Base-by-base conservation (phyloP, 176 grass and related monocot species). In the Areca catechu region DNA sequence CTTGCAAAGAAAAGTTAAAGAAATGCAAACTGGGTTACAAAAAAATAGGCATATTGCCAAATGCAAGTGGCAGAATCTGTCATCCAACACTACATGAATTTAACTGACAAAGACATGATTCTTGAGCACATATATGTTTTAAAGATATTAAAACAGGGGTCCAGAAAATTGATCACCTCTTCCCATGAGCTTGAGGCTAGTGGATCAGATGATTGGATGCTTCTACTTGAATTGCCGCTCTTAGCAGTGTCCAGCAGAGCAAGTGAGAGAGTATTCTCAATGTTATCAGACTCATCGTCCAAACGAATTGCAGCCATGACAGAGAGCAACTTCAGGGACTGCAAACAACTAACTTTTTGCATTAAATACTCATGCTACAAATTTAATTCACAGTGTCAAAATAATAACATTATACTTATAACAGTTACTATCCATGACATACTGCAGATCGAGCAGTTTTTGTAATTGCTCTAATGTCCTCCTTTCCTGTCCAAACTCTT, bases 261-360 rank as follows among this genome's bases (percentile, higher is more conserved):
- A 85, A 80, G 62, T 52, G 87, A 80, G 24, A 98, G 81, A 6
- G 81, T 93, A 15, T 73, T 82, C 48, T 92, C 83, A 77, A 98
- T 89, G 68, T 74, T 82, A 52, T 98, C 94, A 55, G 71, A 76
- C 52, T 89, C 94, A 22, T 93, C 81, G 7, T 89, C 81, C 84
- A 98, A 78, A 19, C 94, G 84, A 83, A 98, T 78, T 67, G 73
- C 94, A 70, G 88, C 81, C 73, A 98, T 64, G 62, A 86, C 89
- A 69, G 93, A 98, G 49, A 98, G 81, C 65, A 98, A 82, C 70
- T 98, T 98, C 94, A 98, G 74, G 48, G 94, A 98, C 94, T 98
- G 76, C 24, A 74, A 61, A 54, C 7, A 43, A 43, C 10, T 43
- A 43, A 43, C 7, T 43, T 43, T 43, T 43, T 43, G 9, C 34